Evolutionary conservation across 305 asterid species (phyloP).

Genomic region (Rubia peregrina): DNA sequence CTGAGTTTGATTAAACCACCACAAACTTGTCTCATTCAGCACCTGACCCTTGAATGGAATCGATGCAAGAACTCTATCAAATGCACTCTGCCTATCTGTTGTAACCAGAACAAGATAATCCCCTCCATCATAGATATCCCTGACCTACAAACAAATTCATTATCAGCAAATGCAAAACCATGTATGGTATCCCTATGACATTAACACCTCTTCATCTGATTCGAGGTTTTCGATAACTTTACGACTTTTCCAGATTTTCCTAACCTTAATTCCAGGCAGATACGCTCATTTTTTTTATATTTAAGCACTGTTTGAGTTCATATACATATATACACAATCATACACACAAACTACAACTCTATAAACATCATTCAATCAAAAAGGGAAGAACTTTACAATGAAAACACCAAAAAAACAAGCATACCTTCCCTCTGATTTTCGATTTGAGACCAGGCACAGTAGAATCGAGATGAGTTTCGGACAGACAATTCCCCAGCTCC

Average conservation of each 20-base stretch:
- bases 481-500: conserved; percentile 47
- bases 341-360: not conserved
- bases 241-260: no score
- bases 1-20: conserved; percentile 88
- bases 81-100: conserved; percentile 92
- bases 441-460: conserved; percentile 64
- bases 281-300: not conserved
- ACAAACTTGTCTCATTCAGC: conserved; percentile 88
- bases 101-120: conserved; percentile 78
- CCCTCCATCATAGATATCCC: conserved; percentile 81
- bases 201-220: not conserved
- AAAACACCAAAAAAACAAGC: not conserved
- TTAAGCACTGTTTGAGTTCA: not conserved
- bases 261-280: no score
- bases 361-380: not conserved
- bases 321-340: not conserved
- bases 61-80: conserved; percentile 89
- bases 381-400: not conserved
- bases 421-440: conserved; percentile 84
- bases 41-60: conserved; percentile 98
- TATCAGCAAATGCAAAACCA: not conserved
- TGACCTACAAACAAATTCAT: conserved; percentile 45
- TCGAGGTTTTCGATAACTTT: not conserved
- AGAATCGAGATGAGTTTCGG: conserved; percentile 70
- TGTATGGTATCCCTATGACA: not conserved